Base-by-base conservation (phyloP, 2,329 filamentous ascomycete genomes). In the Sporothrix schenckii region DNA sequence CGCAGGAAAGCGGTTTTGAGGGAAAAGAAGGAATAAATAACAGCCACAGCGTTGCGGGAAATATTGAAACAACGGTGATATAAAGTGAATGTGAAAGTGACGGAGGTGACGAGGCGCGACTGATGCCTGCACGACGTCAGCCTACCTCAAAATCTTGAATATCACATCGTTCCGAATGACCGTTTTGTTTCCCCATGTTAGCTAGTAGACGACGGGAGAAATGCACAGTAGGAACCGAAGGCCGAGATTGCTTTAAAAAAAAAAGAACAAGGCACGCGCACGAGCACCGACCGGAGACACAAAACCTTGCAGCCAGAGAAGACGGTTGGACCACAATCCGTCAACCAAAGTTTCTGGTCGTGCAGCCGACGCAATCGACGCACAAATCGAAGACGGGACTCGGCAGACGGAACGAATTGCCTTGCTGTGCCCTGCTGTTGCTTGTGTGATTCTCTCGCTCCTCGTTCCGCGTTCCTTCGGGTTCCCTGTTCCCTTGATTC, bases 341-440 rank as follows among this genome's bases (percentile, higher is more conserved):
- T 27, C 39, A 63, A 61, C 58, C 39, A 27, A 19, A 47, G 58
- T 63, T 41, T 41, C 52, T 63, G 39, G 14, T 34, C 10, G 27
- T 7, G 3, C 54, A 60, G 54, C 30, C 60, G 13, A 49, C 24
- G 27, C 11, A 65, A 66, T 52, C 19, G 63, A 66, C 47, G 47
- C 47, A 39, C 63, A 16, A 53, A 53, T 53, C 44, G 66, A 68
- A 54, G 34, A 39, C 66, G 52, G 66, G 66, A 56, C 52, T 58
- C 66, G 52, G 50, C 66, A 58, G 66, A 56, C 66, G 52, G 50
- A 63, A 44, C 30, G 21, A 19, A 54, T 65, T 65, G 61, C 68
- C 39, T 69, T 54, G 61, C 34, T 65, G 39, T 65, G n/a, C 44
- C 24, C 7, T 52, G 14, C 11, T 44, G 41, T 54, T 53, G 52